These are phyloP conservation scores for Phytophthora citrophthora DNA, from an alignment of 352 stramenopile genomes.

Conservation along the genomic window DNA sequence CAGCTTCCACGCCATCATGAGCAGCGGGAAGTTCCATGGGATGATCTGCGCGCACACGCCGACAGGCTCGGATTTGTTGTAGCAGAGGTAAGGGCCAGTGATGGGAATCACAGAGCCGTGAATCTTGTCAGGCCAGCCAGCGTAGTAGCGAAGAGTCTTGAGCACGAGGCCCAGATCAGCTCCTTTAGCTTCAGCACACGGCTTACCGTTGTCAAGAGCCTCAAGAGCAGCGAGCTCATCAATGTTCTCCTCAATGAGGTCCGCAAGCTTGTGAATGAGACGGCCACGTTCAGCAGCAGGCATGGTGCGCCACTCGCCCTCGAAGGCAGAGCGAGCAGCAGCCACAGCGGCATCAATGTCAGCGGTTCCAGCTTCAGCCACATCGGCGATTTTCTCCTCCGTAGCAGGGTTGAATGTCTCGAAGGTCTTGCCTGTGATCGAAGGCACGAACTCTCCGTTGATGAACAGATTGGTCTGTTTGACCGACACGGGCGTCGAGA, in stretches of 20 bases:
- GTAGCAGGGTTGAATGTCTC: conserved; percentile 84
- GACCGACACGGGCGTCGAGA: conserved; percentile 43
- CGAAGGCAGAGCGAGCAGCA: conserved; percentile 70
- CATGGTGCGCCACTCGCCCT: conserved; percentile 71
- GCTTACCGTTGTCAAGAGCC: conserved; percentile 96
- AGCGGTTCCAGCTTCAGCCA: conserved; percentile 61
- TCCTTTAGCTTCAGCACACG: conserved; percentile 81
- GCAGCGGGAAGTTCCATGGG: conserved; percentile 52
- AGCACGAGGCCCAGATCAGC: conserved; percentile 88
- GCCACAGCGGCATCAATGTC: conserved; percentile 83
- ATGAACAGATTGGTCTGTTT: conserved; percentile 89
- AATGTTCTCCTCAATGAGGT: conserved; percentile 65
- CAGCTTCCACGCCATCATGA: conserved; percentile 96
- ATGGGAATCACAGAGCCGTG: conserved; percentile 79
- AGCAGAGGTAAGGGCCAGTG: conserved; percentile 57
- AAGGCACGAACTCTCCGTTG: conserved; percentile 85
- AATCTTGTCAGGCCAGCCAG: conserved; percentile 89
- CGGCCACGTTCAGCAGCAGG: conserved; percentile 41
- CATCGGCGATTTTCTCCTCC: conserved; percentile 75
- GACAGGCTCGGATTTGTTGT: conserved; percentile 84
- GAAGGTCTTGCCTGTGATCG: conserved; percentile 71
- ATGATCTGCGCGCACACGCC: conserved; percentile 92
- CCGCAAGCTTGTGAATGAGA: conserved; percentile 55
- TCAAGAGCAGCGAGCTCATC: conserved; percentile 87
- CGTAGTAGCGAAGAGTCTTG: conserved; percentile 94